Evolutionary conservation across 2,329 filamentous ascomycete species (phyloP).

Genomic region (Fusarium albidum): DNA sequence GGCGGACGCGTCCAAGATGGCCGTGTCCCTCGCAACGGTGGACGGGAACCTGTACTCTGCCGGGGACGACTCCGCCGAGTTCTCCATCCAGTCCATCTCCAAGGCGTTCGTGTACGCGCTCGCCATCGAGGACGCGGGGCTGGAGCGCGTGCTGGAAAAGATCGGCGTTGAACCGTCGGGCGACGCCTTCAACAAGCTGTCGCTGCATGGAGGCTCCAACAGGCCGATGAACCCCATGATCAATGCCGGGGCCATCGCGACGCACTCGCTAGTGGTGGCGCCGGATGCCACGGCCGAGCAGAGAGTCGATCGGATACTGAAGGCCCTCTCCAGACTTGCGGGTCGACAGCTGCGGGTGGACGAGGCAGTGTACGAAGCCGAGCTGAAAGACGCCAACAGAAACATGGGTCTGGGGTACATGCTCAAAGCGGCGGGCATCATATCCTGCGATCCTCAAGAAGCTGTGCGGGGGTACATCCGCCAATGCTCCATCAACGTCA

Average conservation of each 20-base stretch:
- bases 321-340: conserved; percentile 45
- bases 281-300: conserved; percentile 45
- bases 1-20: conserved; percentile 50
- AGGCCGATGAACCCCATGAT: conserved; percentile 49
- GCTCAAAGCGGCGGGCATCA: conserved; percentile 51
- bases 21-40: conserved; percentile 50
- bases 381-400: conserved; percentile 45
- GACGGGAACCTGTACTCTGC: conserved; percentile 50
- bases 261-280: conserved; percentile 43
- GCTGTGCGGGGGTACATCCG: conserved; percentile 50
- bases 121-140: conserved; percentile 49
- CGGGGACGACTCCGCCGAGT: conserved; percentile 49
- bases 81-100: conserved; percentile 53
- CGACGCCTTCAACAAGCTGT: conserved; percentile 48
- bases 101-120: conserved; percentile 52
- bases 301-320: conserved; percentile 47
- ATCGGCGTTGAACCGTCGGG: conserved; percentile 52
- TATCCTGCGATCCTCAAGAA: conserved; percentile 45
- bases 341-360: conserved; percentile 47
- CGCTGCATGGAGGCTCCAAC: conserved; percentile 42
- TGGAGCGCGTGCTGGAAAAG: conserved; percentile 47
- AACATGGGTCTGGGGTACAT: conserved; percentile 50
- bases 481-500: conserved; percentile 52
- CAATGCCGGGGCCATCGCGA: conserved; percentile 46
- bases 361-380: conserved; percentile 50